Conservation (phyloP, 2,329 filamentous ascomycete genomes). For the Fusarium staphyleae region DNA sequence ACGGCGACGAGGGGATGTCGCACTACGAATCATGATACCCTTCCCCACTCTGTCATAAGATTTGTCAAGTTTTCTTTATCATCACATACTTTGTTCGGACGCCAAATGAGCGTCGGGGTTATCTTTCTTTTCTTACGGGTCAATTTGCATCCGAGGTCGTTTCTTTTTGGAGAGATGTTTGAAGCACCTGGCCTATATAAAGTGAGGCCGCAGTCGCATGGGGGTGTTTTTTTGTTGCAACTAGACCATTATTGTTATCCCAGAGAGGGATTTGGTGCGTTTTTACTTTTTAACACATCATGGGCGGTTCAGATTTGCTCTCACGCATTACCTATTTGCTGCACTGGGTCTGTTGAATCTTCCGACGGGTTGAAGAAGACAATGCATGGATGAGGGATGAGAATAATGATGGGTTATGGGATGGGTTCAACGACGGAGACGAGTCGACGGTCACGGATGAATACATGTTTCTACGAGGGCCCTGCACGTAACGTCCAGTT, state of each 20-base stretch:
- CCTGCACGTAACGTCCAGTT: conserved; percentile 5
- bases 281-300: conserved; percentile 22
- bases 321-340: conserved; percentile 17
- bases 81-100: conserved; percentile 29
- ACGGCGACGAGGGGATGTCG: conserved; percentile 45
- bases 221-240: conserved; percentile 29
- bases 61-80: conserved; percentile 21
- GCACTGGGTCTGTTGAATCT: conserved; percentile 13
- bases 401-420: conserved; percentile 30
- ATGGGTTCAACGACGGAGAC: conserved; percentile 19
- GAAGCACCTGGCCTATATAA: conserved; percentile 20
- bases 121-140: conserved; percentile 10
- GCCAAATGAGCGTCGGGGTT: conserved; percentile 22
- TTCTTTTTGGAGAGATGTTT: conserved; percentile 29
- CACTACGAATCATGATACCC: conserved; percentile 41
- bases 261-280: conserved; percentile 23
- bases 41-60: conserved; percentile 24
- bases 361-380: conserved; percentile 11
- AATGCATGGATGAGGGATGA: conserved; percentile 25
- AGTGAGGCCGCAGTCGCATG: conserved; percentile 16
- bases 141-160: conserved; percentile 25
- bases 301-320: conserved; percentile 33
- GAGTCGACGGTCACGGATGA: conserved; percentile 25
- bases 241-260: conserved; percentile 35
- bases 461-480: conserved; percentile 8